Conservation (phyloP, 2,329 filamentous ascomycete species). For the Pseudocercospora eumusae region DNA sequence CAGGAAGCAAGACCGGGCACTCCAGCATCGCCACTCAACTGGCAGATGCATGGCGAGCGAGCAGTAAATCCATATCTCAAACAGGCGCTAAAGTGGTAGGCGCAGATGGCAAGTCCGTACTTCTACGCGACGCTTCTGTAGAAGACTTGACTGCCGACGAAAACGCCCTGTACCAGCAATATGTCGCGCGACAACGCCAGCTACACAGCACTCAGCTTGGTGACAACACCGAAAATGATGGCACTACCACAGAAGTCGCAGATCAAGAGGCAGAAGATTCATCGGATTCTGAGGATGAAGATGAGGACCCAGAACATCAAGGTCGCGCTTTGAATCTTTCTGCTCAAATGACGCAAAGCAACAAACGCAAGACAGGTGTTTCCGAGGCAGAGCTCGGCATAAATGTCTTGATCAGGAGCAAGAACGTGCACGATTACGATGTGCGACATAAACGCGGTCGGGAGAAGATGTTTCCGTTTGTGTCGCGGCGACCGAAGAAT, state of each 20-base stretch:
- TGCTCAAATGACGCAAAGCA: constrained; percentile 75
- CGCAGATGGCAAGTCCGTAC: constrained; percentile 57
- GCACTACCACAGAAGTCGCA: constrained; percentile 60
- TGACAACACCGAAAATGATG: constrained; percentile 66
- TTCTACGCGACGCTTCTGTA: constrained; percentile 45
- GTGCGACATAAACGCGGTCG: constrained; percentile 87
- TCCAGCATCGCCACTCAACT: constrained; percentile 70
- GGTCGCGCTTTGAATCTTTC: constrained; percentile 89
- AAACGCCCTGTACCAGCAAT: constrained; percentile 82
- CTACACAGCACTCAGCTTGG: constrained; percentile 79
- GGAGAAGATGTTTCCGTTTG: constrained; percentile 88
- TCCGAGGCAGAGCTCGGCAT: constrained; percentile 90
- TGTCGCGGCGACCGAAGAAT: constrained; percentile 72
- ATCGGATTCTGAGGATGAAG: constrained; percentile 82
- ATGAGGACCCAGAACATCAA: constrained; percentile 86
- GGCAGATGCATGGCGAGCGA: constrained; percentile 59
- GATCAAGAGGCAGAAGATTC: constrained; percentile 86
- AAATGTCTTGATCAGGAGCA: constrained; percentile 78
- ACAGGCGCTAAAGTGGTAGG: constrained; percentile 54
- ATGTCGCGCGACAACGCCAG: constrained; percentile 83
- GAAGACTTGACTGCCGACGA: constrained; percentile 76
- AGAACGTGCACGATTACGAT: constrained; percentile 90
- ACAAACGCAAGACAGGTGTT: constrained; percentile 78
- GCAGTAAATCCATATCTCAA: constrained; percentile 30
- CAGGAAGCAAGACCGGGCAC: constrained; percentile 40